phyloP scores from a whole-genome alignment of 2,329 filamentous ascomycete genomes.

The Emergomyces pasteurianus region DNA sequence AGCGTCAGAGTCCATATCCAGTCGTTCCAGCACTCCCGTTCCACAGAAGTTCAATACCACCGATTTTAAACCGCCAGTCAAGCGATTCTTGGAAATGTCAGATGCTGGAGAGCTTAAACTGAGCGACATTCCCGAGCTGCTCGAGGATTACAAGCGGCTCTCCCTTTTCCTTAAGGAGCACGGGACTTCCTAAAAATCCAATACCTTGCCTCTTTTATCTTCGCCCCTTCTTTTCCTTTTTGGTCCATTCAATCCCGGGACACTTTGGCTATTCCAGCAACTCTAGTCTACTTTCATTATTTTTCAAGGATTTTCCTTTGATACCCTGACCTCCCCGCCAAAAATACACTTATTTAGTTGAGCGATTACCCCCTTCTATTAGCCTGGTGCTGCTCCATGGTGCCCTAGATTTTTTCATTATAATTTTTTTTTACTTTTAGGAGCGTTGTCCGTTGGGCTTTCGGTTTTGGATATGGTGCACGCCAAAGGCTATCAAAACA shows the following conservation, averaged over 20 bases:
- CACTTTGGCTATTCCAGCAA: not conserved
- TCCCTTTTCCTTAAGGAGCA: slow-evolving; percentile 50
- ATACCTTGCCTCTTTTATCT: not conserved
- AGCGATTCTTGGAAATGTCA: slow-evolving; percentile 60
- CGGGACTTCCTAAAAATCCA: not conserved
- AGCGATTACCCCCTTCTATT: not conserved
- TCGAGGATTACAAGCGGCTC: slow-evolving; percentile 63
- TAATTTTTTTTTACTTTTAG: not conserved
- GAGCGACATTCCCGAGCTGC: slow-evolving; percentile 58
- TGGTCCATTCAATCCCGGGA: not conserved
- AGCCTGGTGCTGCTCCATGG: not conserved
- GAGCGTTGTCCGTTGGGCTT: not conserved
- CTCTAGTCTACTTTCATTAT: not conserved
- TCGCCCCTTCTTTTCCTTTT: not conserved
- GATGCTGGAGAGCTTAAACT: slow-evolving; percentile 59
- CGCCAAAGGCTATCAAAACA: not conserved
- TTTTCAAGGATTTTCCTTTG: not conserved
- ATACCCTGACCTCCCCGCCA: not conserved
- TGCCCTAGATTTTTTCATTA: not conserved
- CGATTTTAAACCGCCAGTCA: slow-evolving; percentile 44
- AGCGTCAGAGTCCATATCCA: slow-evolving; percentile 33
- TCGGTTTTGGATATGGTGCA: not conserved
- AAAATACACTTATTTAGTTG: not conserved
- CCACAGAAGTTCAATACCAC: slow-evolving; percentile 20
- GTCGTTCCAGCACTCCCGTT: slow-evolving; percentile 35